Evolutionary conservation across 78 protist genomes (phyloP).

Genomic region (Anaeramoeba flamelloides): DNA sequence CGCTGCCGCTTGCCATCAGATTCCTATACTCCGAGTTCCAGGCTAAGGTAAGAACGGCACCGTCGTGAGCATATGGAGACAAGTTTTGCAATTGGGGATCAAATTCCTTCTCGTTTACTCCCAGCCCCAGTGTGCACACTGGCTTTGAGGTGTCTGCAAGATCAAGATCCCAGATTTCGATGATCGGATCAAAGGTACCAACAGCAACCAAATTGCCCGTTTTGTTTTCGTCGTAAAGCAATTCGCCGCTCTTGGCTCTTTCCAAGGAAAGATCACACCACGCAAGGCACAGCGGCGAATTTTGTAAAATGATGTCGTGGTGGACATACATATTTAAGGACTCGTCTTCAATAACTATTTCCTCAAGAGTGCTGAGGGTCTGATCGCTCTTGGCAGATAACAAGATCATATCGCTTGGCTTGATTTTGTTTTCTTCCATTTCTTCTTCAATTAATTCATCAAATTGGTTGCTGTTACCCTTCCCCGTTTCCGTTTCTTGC

Average conservation of each 20-base stretch:
- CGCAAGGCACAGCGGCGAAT: constrained; percentile 48
- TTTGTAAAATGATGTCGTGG: constrained; percentile 50
- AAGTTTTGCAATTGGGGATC: neutral
- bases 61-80: constrained; percentile 11
- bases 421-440: no score
- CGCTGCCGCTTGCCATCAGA: constrained; percentile 47
- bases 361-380: constrained; percentile 35
- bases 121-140: constrained; percentile 39
- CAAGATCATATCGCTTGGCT: constrained; percentile 34
- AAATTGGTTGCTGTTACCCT: no score
- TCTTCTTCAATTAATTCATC: no score
- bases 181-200: constrained; percentile 56
- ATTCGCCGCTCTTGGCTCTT: neutral
- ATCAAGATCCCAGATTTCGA: constrained; percentile 69
- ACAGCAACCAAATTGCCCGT: constrained; percentile 53
- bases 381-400: constrained; percentile 44
- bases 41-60: constrained; percentile 34
- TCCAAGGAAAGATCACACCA: constrained; percentile 33
- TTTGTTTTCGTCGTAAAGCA: neutral
- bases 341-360: constrained; percentile 48
- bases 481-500: no score
- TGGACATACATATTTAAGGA: constrained; percentile 50
- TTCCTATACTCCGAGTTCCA: constrained; percentile 25
- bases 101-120: constrained; percentile 15
- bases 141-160: constrained; percentile 43